These are phyloP conservation scores for Aspergillus sparsus DNA, from an alignment of 495 filamentous ascomycete species.

Conservation along the genomic window DNA sequence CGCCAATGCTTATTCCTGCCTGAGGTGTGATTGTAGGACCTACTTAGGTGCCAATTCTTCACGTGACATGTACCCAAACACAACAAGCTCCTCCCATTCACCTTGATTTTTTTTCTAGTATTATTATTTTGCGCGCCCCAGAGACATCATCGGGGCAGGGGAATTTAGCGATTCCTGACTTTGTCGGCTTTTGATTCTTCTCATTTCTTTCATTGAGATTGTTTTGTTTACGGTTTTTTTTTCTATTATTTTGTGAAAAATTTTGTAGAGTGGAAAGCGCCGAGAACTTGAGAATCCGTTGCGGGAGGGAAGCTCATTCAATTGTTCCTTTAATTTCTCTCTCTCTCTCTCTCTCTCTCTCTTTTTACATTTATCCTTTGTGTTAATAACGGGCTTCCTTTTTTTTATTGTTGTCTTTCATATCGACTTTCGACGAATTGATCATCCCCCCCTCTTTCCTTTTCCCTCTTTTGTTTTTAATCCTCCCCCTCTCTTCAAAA, in stretches of 20 bases:
- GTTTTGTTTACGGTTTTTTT: too few species aligned
- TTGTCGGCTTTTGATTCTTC: too few species aligned
- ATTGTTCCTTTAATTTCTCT: not conserved
- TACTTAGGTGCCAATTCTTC: not conserved
- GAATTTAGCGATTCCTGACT: too few species aligned
- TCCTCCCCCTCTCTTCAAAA: not conserved
- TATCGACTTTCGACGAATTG: too few species aligned
- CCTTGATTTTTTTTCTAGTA: not conserved
- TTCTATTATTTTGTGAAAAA: too few species aligned
- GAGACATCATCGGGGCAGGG: too few species aligned
- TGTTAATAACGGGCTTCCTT: not conserved
- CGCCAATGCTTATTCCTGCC: conserved; percentile 11
- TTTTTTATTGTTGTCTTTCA: not conserved
- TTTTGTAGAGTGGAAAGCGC: too few species aligned
- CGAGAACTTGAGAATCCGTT: too few species aligned
- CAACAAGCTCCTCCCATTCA: conserved; percentile 6
- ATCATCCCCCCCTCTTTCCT: not conserved
- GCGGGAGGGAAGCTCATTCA: too few species aligned
- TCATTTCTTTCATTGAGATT: too few species aligned
- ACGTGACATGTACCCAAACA: conserved; percentile 23
- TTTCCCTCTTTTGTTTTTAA: not conserved
- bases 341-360: not conserved
- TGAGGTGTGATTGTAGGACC: conserved; percentile 12
- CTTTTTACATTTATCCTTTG: not conserved
- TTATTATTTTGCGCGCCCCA: conserved; percentile 1